Evolutionary conservation across 73 alveolate species (phyloP).

Genomic region (Paraurostyla sp.): DNA sequence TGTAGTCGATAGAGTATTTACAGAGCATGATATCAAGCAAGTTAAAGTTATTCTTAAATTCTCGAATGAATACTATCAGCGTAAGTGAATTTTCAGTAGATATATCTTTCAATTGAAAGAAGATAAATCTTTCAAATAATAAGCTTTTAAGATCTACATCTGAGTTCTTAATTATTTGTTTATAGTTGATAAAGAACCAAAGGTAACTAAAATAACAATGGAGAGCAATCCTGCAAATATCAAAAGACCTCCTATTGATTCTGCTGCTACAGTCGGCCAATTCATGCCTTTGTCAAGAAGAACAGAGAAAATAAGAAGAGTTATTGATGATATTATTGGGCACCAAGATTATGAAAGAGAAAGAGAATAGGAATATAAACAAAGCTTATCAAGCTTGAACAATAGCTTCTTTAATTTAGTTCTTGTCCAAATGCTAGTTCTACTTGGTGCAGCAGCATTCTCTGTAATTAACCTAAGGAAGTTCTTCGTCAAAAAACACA

Average conservation of each 20-base stretch:
- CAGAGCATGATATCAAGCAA: constrained; percentile 1
- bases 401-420: constrained; percentile 49
- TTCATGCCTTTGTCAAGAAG: constrained; percentile 20
- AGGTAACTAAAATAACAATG: too few species aligned
- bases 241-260: too few species aligned
- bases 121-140: background rate
- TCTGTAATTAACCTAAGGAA: constrained; percentile 48
- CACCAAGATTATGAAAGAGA: constrained; percentile 48
- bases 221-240: too few species aligned
- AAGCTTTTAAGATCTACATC: too few species aligned
- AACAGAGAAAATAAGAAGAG: constrained; percentile 23
- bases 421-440: background rate
- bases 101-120: too few species aligned
- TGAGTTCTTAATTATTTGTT: too few species aligned
- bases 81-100: background rate
- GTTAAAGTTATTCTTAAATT: background rate
- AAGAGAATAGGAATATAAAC: constrained; percentile 32
- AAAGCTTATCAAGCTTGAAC: background rate
- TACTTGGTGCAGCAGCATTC: constrained; percentile 44
- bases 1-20: background rate
- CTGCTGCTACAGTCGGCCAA: constrained; percentile 41
- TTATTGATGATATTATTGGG: constrained; percentile 45
- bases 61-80: constrained; percentile 48
- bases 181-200: too few species aligned
- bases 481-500: constrained; percentile 51